phyloP scores from a whole-genome alignment of 352 stramenopile species.

The Pythium dissimile region DNA sequence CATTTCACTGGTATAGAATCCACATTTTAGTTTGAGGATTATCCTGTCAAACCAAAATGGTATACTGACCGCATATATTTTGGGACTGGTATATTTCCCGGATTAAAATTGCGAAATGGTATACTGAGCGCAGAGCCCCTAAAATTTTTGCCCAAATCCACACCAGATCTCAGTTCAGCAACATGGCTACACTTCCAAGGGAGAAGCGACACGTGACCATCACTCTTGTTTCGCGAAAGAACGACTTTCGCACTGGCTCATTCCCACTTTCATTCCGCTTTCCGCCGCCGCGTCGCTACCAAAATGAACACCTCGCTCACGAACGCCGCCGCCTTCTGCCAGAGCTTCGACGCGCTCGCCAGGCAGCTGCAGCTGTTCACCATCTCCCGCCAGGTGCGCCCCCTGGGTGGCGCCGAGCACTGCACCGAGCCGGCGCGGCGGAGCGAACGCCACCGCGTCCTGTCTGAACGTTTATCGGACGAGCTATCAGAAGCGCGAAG shows the following conservation, averaged over 20 bases:
- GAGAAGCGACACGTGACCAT: not conserved
- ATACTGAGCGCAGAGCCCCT: too few species aligned
- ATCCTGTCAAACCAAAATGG: too few species aligned
- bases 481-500: too few species aligned
- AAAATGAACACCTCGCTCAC: conserved; percentile 11
- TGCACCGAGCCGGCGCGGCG: not conserved
- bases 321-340: conserved; percentile 7
- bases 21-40: too few species aligned
- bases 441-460: not conserved
- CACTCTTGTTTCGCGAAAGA: not conserved
- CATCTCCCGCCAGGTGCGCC: conserved; percentile 9
- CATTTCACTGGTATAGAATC: too few species aligned
- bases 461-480: too few species aligned
- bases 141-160: too few species aligned
- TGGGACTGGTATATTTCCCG: too few species aligned
- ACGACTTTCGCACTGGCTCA: not conserved
- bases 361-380: conserved; percentile 2
- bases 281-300: not conserved
- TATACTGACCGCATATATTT: too few species aligned
- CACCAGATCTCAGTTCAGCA: not conserved
- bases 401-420: not conserved
- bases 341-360: conserved; percentile 8
- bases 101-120: too few species aligned
- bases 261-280: not conserved
- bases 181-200: not conserved